Evolutionary conservation across 2,329 filamentous ascomycete species (phyloP), one percentile per base, ranked within the genome.

Genomic region (Penicillium corylophilum): DNA sequence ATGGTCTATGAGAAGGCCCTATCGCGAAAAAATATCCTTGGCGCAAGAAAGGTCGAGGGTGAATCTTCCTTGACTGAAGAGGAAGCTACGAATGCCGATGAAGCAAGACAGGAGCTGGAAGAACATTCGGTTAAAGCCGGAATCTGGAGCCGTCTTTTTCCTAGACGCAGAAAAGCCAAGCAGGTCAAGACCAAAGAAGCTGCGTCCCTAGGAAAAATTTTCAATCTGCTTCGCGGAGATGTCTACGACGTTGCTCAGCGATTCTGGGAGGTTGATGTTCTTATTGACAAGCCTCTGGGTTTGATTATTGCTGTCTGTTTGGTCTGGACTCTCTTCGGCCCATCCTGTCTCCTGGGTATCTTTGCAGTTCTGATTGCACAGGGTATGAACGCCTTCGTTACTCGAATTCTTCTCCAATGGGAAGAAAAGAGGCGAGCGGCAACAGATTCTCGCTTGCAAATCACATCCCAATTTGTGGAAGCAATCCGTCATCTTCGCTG

Each of bases 201-300:
- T 2, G 90, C 91, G 0, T 90, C 89, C 0, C 93, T 92, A 72
- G 91, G 91, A 7, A 95, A 95, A 66, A 94, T 96, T 46, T 81
- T 96, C 54, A 96, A 95, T 62, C 73, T 96, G 2, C 88, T 95
- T 77, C 85, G 90, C 33, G 79, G 79, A 6, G 72, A 72, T 54
- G 70, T 69, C 9, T 71, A 74, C 33, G 68, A 72, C 51, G 69
- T 71, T 6, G 69, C 68, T 15, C 70, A 71, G 53, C 59, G 88
- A 39, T 94, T 96, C 62, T 96, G 91, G 91, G 91, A 96, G 54
- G 88, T 94, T 46, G 81, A 88, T 2, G 78, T 78, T n/a, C 75
- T 96, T 1, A 75, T 95, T 36, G 86, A 86, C 3, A 89, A 88
- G 55, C 91, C 91, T 0, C 71, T 94, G 15, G 88, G 87, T 53